phyloP scores from a whole-genome alignment of 768 basidiomycete genomes.

The Pleurotus salmoneostramineus region DNA sequence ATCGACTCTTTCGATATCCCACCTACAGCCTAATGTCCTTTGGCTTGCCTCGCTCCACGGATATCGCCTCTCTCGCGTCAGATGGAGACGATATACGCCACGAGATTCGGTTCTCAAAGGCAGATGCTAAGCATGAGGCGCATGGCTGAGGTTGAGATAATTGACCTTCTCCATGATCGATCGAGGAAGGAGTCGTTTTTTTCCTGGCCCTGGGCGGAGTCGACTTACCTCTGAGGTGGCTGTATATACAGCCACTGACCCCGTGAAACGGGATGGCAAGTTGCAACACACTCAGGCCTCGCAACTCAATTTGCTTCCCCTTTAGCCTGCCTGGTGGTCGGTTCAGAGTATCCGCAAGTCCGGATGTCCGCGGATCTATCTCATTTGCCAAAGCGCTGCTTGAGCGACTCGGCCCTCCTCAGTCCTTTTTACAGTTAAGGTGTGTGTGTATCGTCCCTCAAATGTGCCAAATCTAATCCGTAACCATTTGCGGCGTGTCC shows the following conservation, averaged over 20 bases:
- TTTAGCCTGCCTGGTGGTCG: neutral
- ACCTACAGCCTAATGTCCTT: neutral
- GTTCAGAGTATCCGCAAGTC: neutral
- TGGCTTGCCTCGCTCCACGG: neutral
- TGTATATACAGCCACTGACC: neutral
- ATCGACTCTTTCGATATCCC: neutral
- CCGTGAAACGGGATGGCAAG: neutral
- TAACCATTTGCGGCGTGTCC: too few species aligned
- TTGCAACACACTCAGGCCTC: too few species aligned
- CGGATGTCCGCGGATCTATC: constrained; percentile 3
- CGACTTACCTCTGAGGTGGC: neutral
- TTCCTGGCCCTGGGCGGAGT: neutral
- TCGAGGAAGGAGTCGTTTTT: neutral
- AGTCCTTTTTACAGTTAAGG: neutral
- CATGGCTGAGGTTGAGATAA: too few species aligned
- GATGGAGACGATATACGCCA: neutral
- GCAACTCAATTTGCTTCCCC: neutral
- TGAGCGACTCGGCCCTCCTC: neutral
- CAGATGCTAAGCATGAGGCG: too few species aligned
- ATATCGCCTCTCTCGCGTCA: neutral
- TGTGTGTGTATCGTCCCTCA: too few species aligned
- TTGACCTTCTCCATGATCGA: neutral
- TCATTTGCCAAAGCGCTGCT: neutral
- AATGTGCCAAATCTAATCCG: too few species aligned
- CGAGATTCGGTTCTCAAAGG: neutral